These are phyloP conservation scores for Chrysoporthe puriensis DNA, from an alignment of 2,329 filamentous ascomycete genomes.

Conservation along the genomic window DNA sequence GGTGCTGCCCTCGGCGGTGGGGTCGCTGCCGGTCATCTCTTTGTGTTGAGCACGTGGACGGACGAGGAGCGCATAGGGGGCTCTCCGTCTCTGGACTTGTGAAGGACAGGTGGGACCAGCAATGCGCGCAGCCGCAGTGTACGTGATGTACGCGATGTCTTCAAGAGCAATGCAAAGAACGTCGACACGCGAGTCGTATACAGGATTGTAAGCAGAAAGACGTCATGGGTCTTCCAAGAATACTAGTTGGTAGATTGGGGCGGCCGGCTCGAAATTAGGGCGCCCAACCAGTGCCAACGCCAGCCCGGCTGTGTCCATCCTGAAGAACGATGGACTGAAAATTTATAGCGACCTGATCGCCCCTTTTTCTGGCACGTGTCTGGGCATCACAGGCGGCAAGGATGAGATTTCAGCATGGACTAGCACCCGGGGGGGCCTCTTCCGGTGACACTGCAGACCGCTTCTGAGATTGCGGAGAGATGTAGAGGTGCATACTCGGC, in stretches of 20 bases:
- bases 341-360: not conserved
- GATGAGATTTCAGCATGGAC: not conserved
- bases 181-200: not conserved
- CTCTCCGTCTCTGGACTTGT: not conserved
- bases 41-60: conserved; percentile 6
- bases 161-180: not conserved
- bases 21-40: conserved; percentile 13
- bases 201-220: not conserved
- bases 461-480: not conserved
- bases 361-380: not conserved
- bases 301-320: not conserved
- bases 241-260: not conserved
- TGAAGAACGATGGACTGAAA: not conserved
- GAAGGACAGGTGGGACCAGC: not conserved
- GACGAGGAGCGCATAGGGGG: not conserved
- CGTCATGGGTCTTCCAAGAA: conserved; percentile 10
- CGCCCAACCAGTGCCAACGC: not conserved
- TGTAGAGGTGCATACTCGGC: not conserved
- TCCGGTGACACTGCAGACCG: not conserved
- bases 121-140: not conserved
- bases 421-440: not conserved
- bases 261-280: not conserved
- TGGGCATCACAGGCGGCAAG: not conserved
- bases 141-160: not conserved
- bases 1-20: not conserved